These are phyloP conservation scores for Uronychia setigera DNA, from an alignment of 73 alveolate genomes.

Conservation along the genomic window DNA sequence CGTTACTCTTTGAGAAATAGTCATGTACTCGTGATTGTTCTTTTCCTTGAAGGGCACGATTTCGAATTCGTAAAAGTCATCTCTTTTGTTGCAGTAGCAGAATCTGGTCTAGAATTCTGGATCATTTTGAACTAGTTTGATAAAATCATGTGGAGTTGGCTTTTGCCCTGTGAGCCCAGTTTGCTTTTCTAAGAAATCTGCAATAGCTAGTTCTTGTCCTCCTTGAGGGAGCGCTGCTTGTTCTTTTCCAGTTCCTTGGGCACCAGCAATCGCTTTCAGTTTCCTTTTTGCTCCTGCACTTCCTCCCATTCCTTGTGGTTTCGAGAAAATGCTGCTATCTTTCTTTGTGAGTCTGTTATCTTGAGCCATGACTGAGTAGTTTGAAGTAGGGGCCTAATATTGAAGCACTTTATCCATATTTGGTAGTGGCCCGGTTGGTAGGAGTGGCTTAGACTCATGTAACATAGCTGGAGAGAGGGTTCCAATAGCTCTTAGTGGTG, in stretches of 20 bases:
- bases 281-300: neutral
- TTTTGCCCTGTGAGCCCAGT: conserved; percentile 3
- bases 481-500: neutral
- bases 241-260: neutral
- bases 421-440: neutral
- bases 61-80: conserved; percentile 86
- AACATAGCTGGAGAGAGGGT: neutral
- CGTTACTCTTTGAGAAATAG: conserved; percentile 83
- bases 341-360: neutral
- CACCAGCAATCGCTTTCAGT: neutral
- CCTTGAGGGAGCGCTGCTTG: neutral
- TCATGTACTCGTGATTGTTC: conserved; percentile 79
- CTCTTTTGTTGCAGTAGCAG: conserved; percentile 84
- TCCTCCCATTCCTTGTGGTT: neutral
- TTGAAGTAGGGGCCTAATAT: neutral
- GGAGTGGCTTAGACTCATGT: neutral
- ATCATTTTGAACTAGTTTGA: conserved; percentile 72
- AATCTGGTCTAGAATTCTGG: conserved; percentile 84
- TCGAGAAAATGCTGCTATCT: neutral
- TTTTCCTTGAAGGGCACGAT: conserved; percentile 82
- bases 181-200: neutral
- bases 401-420: neutral
- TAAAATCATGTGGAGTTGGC: conserved; percentile 85
- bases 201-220: neutral
- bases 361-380: neutral